Evolutionary conservation across 1,139 yeast species (phyloP).

Genomic region (Sugiyamaella neomexicana): DNA sequence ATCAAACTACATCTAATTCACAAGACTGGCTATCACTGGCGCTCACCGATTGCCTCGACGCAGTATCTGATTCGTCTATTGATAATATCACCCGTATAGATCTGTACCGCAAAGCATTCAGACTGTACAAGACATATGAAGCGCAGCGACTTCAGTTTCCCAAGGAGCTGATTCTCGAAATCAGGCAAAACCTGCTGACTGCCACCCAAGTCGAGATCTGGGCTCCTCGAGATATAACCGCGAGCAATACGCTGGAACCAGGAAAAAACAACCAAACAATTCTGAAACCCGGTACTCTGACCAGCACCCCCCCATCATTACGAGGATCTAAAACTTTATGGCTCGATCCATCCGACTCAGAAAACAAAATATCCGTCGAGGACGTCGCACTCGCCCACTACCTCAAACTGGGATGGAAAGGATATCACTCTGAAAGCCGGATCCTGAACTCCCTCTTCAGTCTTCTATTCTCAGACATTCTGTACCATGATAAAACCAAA

Average conservation of each 20-base stretch:
- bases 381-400: conserved; percentile 39
- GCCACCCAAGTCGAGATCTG: conserved; percentile 10
- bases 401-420: conserved; percentile 36
- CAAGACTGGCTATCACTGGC: conserved; percentile 9
- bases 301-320: background rate
- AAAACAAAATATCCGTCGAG: conserved; percentile 36
- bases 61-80: conserved; percentile 22
- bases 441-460: conserved; percentile 38
- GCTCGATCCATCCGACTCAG: conserved; percentile 10
- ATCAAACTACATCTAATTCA: background rate
- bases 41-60: conserved; percentile 18
- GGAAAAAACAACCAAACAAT: too few relatives aligned
- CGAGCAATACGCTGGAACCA: conserved; percentile 5
- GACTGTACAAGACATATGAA: conserved; percentile 13
- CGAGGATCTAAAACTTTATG: conserved; percentile 15
- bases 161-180: conserved; percentile 13
- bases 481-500: conserved; percentile 31
- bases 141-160: conserved; percentile 14
- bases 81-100: conserved; percentile 21
- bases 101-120: conserved; percentile 19
- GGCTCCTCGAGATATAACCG: conserved; percentile 14
- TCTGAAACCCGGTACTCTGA: background rate
- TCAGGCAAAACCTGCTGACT: conserved; percentile 6
- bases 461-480: conserved; percentile 38
- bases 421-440: conserved; percentile 42